These are phyloP conservation scores for Whalleya microplaca DNA, from an alignment of 2,329 filamentous ascomycete species.

Conservation along the genomic window DNA sequence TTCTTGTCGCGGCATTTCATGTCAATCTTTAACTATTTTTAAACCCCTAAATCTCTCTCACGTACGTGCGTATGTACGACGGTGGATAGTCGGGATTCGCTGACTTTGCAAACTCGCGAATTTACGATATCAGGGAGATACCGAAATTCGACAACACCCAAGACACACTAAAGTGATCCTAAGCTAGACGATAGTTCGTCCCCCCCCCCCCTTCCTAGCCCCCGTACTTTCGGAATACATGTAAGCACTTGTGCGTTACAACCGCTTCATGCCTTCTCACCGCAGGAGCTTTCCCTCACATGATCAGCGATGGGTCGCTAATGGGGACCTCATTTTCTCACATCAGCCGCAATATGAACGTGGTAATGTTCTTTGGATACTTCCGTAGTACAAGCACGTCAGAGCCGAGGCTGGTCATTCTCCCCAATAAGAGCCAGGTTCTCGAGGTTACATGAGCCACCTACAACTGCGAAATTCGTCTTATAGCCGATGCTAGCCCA, in stretches of 20 bases:
- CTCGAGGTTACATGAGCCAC: too few species aligned
- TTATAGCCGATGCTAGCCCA: too few species aligned
- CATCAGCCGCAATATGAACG: slow-evolving; percentile 24
- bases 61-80: not conserved
- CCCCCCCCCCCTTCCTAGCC: not conserved
- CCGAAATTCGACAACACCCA: too few species aligned
- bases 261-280: slow-evolving; percentile 24
- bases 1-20: slow-evolving; percentile 3
- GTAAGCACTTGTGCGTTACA: slow-evolving; percentile 27
- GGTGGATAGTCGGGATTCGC: too few species aligned
- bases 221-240: slow-evolving; percentile 20
- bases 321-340: slow-evolving; percentile 24
- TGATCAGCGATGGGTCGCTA: slow-evolving; percentile 12
- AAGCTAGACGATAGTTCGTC: not conserved
- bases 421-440: too few species aligned
- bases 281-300: slow-evolving; percentile 7
- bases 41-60: not conserved
- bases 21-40: not conserved
- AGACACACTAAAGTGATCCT: too few species aligned
- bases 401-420: not conserved
- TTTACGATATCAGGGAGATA: too few species aligned
- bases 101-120: too few species aligned
- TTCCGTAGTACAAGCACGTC: slow-evolving; percentile 19
- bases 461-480: too few species aligned
- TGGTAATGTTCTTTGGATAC: not conserved